Evolutionary conservation across 768 basidiomycete species (phyloP).

Genomic region (Lactarius psammicola): DNA sequence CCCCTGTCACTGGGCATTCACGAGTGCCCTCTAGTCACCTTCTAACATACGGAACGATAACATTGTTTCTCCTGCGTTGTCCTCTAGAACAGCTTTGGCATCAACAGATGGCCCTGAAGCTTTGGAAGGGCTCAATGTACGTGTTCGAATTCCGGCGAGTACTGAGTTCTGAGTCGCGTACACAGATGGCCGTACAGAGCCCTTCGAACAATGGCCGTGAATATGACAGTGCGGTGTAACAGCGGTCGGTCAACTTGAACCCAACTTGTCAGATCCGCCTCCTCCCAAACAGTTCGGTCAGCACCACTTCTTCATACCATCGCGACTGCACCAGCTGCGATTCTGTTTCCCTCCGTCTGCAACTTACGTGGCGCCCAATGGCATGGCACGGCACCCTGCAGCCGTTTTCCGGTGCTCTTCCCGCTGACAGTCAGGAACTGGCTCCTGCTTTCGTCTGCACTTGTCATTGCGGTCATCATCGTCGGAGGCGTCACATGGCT

Average conservation of each 20-base stretch:
- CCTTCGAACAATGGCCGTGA: constrained; percentile 31
- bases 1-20: too few relatives aligned
- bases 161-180: too few relatives aligned
- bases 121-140: too few relatives aligned
- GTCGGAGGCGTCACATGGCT: constrained; percentile 96
- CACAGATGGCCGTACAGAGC: constrained; percentile 26
- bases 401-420: constrained; percentile 54
- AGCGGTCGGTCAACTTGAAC: too few relatives aligned
- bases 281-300: not conserved
- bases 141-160: too few relatives aligned
- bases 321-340: not conserved
- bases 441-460: constrained; percentile 78
- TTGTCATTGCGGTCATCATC: constrained; percentile 90
- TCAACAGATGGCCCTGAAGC: too few relatives aligned
- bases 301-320: not conserved
- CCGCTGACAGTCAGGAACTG: constrained; percentile 74
- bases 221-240: constrained; percentile 27
- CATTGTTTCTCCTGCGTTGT: too few relatives aligned
- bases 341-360: not conserved
- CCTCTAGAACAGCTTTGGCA: too few relatives aligned
- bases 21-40: too few relatives aligned
- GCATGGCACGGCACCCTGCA: constrained; percentile 29
- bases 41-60: too few relatives aligned
- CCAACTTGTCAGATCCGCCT: not conserved
- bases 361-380: constrained; percentile 26